Conservation (phyloP, 148 eudicot species). For the Polygonum aviculare region DNA sequence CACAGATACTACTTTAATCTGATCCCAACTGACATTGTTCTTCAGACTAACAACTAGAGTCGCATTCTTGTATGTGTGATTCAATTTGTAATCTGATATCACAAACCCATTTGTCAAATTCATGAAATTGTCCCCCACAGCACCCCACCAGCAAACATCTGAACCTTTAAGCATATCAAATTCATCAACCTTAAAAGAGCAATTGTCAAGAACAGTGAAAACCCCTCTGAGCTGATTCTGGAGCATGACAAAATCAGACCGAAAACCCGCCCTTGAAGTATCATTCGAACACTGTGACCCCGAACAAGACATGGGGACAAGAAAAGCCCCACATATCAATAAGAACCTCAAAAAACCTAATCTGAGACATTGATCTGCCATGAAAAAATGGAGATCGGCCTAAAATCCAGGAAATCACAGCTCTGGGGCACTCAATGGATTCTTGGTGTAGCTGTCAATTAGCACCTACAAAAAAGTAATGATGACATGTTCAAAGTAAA, state of each 20-base stretch:
- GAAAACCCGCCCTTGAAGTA: slow-evolving; percentile 36
- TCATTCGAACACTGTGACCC: slow-evolving; percentile 34
- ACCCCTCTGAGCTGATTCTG: slow-evolving; percentile 87
- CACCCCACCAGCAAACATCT: slow-evolving; percentile 89
- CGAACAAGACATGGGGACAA: slow-evolving; percentile 12
- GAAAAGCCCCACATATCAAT: slow-evolving; percentile 10
- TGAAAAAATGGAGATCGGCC: background rate
- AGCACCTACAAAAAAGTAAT: too few species aligned
- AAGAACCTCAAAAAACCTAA: slow-evolving; percentile 1
- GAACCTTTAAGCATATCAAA: slow-evolving; percentile 91
- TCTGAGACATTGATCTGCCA: background rate
- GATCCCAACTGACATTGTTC: slow-evolving; percentile 74
- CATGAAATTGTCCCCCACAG: slow-evolving; percentile 41
- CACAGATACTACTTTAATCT: slow-evolving; percentile 43
- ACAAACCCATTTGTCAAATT: slow-evolving; percentile 74
- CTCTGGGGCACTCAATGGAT: background rate
- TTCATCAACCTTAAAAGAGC: slow-evolving; percentile 68
- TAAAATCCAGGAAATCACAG: background rate
- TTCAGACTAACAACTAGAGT: slow-evolving; percentile 49
- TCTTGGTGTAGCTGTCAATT: too few species aligned
- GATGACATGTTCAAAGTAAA: too few species aligned
- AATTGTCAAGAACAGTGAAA: slow-evolving; percentile 50
- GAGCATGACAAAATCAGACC: slow-evolving; percentile 55
- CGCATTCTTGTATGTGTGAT: slow-evolving; percentile 59
- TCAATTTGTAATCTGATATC: slow-evolving; percentile 50